Percentiles rank a stretch among this genome's conserved stretches.
Conservation (phyloP, 139 green algal species). For the Tetradesmus lagerheimii region DNA sequence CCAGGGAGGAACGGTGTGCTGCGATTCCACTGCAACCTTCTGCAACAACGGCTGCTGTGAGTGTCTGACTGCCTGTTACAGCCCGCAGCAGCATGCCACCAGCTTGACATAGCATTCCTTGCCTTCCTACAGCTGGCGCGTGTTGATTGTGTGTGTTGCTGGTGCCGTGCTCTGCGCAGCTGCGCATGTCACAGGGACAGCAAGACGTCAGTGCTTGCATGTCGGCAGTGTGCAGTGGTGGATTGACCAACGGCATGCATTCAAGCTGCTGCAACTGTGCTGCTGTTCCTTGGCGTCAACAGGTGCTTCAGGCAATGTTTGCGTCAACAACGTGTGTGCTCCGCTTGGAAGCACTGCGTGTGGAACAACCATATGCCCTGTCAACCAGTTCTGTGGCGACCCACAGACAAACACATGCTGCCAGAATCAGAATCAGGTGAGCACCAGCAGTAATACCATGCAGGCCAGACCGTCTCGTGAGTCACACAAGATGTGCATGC, state of each 20-base stretch:
- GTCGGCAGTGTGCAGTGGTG: too few relatives aligned
- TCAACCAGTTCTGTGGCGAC: slow-evolving; percentile 25
- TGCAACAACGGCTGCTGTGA: slow-evolving; percentile 41
- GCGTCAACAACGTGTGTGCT: slow-evolving; percentile 45
- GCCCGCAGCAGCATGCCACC: neutral
- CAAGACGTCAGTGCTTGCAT: too few relatives aligned
- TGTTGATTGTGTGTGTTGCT: too few relatives aligned
- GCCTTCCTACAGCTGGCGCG: too few relatives aligned
- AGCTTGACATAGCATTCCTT: neutral
- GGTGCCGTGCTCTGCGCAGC: too few relatives aligned
- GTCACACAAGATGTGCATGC: too few relatives aligned
- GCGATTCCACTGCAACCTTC: neutral
- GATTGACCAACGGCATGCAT: too few relatives aligned
- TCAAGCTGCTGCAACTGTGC: neutral
- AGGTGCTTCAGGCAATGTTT: neutral
- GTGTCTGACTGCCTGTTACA: neutral
- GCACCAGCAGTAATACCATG: neutral
- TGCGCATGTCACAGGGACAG: too few relatives aligned
- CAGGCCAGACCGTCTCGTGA: too few relatives aligned
- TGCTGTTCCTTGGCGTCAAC: neutral
- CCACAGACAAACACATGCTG: neutral
- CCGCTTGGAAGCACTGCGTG: neutral
- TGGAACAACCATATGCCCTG: neutral
- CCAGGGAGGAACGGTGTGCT: slow-evolving; percentile 32
- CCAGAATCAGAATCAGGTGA: neutral